A percentile compares a stretch with the other conserved stretches of the same genome.
phyloP scores from a whole-genome alignment of 1,284 basidiomycete species.

The Rhodotorula sp. region DNA sequence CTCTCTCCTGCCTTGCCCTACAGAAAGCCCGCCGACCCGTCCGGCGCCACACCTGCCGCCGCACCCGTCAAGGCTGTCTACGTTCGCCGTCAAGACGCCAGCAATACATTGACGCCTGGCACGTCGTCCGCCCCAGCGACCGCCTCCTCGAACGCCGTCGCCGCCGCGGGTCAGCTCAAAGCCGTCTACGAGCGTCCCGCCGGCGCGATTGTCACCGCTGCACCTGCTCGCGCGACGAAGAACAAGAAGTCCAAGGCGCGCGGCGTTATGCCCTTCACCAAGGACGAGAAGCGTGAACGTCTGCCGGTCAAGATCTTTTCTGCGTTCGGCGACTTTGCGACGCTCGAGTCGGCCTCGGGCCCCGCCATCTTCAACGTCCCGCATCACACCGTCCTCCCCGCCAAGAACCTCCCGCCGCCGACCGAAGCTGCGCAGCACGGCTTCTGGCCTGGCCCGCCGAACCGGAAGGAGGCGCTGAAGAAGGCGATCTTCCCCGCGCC shows the following conservation, averaged over 20 bases:
- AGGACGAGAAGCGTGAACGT: slow-evolving; percentile 20
- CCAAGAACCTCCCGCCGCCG: slow-evolving; percentile 21
- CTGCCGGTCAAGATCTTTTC: slow-evolving; percentile 26
- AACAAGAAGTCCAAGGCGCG: slow-evolving; percentile 2
- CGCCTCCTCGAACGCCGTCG: background rate
- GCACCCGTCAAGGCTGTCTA: slow-evolving; percentile 27
- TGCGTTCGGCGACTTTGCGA: slow-evolving; percentile 24
- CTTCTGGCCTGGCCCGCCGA: slow-evolving; percentile 36
- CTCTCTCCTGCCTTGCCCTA: background rate
- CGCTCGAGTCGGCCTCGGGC: slow-evolving; percentile 2
- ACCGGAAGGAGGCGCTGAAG: slow-evolving; percentile 13
- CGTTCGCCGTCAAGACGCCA: slow-evolving; percentile 14
- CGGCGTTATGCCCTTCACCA: slow-evolving; percentile 23
- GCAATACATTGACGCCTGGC: background rate
- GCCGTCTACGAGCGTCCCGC: slow-evolving; percentile 24
- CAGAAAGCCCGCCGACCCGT: background rate
- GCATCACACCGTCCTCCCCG: slow-evolving; percentile 13
- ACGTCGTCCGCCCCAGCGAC: background rate
- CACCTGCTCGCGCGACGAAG: background rate
- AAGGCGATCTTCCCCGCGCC: slow-evolving; percentile 34
- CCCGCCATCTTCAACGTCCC: slow-evolving; percentile 11
- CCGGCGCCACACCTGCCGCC: background rate
- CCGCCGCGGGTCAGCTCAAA: background rate
- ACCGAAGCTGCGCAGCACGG: slow-evolving; percentile 22
- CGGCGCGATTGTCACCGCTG: background rate